Base-by-base conservation (phyloP, 768 basidiomycete species). In the Panus rudis region DNA sequence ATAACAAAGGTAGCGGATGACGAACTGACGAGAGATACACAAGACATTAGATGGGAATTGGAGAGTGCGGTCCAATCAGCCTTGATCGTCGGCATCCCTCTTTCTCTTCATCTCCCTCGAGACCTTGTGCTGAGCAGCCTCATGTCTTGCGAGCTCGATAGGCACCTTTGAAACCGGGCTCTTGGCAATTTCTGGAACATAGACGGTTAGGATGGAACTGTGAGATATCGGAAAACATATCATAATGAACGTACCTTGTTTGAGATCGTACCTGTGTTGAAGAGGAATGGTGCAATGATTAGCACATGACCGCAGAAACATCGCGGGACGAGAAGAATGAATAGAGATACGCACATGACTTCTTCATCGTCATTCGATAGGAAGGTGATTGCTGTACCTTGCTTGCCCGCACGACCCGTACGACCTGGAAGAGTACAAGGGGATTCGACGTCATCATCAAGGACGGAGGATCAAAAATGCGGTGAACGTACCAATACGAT, bases 341-440 rank as follows among this genome's bases (percentile, higher is more conserved):
- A 42, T 14, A 17, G 30, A 13, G 25, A 47, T 24, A 70, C 84
- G 52, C 65, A 93, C 92, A 98, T 92, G 60, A 96, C 94, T 67
- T 94, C 92, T 41, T 93, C 92, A 59, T 96, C 93, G 52, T 93
- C 89, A 60, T 96, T 91, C 32, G 84, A 86, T 50, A 99, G 70
- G 78, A 99, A 97, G 17, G 96, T 98, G 57, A 98, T 93, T 27
- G 96, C 78, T 0, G 79, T 77, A 27, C 96, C 96, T 61, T 81
- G 75, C 65, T 98, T 98, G 37, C 96, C 96, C 23, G 96, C 96
- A 66, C 96, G 90, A 56, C 96, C 96, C 38, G 96, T 99, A 58
- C 96, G 88, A 60, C 89, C 89, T 91, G 52, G 7, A 42, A 19
- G 4, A 7, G 6, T 28, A 45, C 38, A 40, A 33, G 51, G n/a